These are phyloP conservation scores for Scedosporium dehoogii DNA, from an alignment of 2,329 filamentous ascomycete genomes.

Conservation along the genomic window DNA sequence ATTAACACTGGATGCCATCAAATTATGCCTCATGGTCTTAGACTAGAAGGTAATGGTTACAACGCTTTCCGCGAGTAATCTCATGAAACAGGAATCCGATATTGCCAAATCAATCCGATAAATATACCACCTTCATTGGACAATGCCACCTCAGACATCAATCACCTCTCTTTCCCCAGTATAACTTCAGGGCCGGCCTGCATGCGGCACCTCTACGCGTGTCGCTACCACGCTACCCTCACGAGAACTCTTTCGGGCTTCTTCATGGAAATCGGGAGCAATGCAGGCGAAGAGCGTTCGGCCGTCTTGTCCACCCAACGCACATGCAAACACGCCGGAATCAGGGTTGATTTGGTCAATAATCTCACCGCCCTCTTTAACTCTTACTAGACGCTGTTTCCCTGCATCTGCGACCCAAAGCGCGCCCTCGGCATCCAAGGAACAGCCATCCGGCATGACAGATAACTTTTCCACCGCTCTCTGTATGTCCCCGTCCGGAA, in stretches of 20 bases:
- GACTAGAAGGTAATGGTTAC: no score
- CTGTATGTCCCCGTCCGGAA: background rate
- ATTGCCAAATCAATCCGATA: no score
- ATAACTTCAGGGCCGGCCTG: background rate
- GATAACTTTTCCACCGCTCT: background rate
- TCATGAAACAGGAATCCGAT: no score
- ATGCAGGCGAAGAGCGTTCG: background rate
- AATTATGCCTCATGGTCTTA: no score
- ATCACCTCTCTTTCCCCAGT: no score
- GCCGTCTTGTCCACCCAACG: background rate
- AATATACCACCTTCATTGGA: no score
- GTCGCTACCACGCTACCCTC: background rate
- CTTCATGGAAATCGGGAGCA: background rate
- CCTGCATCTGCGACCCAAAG: background rate
- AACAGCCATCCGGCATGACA: background rate
- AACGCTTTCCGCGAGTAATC: no score
- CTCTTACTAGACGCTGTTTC: background rate
- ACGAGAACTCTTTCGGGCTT: background rate
- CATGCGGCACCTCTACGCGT: background rate
- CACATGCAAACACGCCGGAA: background rate
- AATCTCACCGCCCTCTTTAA: background rate
- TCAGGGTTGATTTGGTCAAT: background rate
- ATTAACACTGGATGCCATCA: no score
- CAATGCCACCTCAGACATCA: no score
- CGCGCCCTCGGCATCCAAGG: background rate